Conservation (phyloP, 441 rosid species). For the Syzygium syzygioides region DNA sequence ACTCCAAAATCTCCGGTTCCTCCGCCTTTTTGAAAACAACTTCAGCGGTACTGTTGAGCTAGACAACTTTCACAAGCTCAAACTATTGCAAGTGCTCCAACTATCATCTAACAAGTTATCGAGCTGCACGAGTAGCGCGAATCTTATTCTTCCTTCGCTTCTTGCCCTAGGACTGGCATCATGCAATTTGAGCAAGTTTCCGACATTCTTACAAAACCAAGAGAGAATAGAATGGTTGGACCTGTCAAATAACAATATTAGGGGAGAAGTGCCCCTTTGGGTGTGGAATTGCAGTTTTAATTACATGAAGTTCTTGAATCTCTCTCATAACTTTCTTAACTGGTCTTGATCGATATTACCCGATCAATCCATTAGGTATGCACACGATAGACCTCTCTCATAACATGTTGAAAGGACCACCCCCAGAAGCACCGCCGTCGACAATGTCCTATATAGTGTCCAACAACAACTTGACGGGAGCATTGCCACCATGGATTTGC, state of each 20-base stretch:
- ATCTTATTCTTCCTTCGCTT: background rate
- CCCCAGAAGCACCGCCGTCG: background rate
- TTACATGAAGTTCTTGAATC: background rate
- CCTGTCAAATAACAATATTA: background rate
- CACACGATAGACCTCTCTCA: background rate
- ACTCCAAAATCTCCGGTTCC: too few species aligned
- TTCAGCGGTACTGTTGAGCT: too few species aligned
- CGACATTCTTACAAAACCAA: background rate
- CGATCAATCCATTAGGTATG: fast-evolving
- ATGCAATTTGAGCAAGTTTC: background rate
- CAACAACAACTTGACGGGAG: too few species aligned
- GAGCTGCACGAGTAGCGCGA: background rate
- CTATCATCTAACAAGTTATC: background rate
- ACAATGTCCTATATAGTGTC: too few species aligned
- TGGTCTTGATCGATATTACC: background rate
- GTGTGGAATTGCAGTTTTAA: background rate
- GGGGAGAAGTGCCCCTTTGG: background rate
- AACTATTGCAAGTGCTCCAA: too few species aligned
- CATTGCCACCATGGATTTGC: too few species aligned
- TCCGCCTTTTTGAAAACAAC: too few species aligned
- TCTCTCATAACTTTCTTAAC: background rate
- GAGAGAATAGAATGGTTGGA: background rate
- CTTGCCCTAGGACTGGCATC: background rate
- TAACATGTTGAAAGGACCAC: background rate
- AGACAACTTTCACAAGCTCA: too few species aligned